Conservation (phyloP, 768 basidiomycete genomes). For the Boletus pseudo-olivaceus region DNA sequence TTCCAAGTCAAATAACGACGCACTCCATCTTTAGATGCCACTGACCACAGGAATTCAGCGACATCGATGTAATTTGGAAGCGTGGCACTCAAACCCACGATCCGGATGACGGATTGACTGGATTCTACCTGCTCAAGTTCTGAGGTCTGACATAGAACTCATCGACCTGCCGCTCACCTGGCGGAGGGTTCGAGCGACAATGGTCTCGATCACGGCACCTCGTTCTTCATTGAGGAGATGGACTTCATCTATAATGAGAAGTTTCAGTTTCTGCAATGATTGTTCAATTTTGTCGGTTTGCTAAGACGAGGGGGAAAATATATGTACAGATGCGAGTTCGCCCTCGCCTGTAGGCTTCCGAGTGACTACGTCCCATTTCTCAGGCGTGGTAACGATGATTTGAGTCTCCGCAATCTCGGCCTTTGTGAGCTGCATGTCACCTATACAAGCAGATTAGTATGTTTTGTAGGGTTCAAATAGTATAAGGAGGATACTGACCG, state of each 20-base stretch:
- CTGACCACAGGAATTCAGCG: conserved; percentile 86
- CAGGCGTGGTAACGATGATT: conserved; percentile 97
- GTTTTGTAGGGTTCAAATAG: background rate
- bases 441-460: conserved; percentile 17
- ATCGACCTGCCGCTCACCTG: conserved; percentile 48
- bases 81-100: conserved; percentile 94
- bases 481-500: conserved; percentile 41
- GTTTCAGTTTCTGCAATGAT: conserved; percentile 68
- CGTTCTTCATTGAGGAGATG: conserved; percentile 97
- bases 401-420: conserved; percentile 93
- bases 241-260: conserved; percentile 97
- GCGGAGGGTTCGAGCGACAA: conserved; percentile 91
- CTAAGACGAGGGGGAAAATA: background rate
- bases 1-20: conserved; percentile 1
- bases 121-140: conserved; percentile 73
- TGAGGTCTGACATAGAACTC: background rate
- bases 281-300: background rate
- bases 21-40: background rate
- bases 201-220: conserved; percentile 97
- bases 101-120: conserved; percentile 91
- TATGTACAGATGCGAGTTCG: conserved; percentile 83
- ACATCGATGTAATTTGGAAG: conserved; percentile 97
- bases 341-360: conserved; percentile 96
- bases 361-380: conserved; percentile 99
- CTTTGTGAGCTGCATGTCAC: conserved; percentile 97